Evolutionary conservation across 2,329 filamentous ascomycete species (phyloP).

Genomic region (Lasiodiplodia gonubiensis): DNA sequence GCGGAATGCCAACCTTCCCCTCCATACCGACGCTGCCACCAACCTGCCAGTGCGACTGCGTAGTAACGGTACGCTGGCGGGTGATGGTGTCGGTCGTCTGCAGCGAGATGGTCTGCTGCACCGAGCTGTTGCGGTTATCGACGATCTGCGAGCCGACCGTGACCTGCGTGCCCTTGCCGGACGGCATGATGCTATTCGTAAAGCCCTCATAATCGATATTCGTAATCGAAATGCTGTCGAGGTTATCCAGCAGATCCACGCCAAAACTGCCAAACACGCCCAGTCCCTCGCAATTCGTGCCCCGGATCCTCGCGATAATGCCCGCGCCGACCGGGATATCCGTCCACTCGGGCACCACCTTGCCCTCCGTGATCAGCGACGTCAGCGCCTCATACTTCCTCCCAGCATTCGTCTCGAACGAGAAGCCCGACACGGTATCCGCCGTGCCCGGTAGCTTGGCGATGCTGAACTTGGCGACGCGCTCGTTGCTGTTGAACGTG

Average conservation of each 20-base stretch:
- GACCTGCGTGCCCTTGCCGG: conserved; percentile 2
- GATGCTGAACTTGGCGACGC: conserved; percentile 2
- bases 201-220: conserved; percentile 7
- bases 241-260: conserved; percentile 1
- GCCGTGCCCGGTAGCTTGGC: background rate
- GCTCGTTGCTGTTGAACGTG: conserved; percentile 5
- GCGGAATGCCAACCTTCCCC: conserved; percentile 6
- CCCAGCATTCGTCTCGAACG: background rate
- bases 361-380: background rate
- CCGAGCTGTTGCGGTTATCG: conserved; percentile 16
- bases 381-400: background rate
- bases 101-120: conserved; percentile 11
- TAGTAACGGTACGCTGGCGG: background rate
- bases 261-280: conserved; percentile 6
- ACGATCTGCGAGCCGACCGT: background rate
- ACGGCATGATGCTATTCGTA: conserved; percentile 11
- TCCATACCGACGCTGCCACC: background rate
- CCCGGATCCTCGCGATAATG: background rate
- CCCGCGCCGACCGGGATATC: conserved; percentile 2
- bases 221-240: conserved; percentile 3
- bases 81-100: background rate
- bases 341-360: background rate
- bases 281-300: background rate
- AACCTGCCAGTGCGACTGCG: conserved; percentile 12
- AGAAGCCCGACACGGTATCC: background rate